phyloP scores from a whole-genome alignment of 2,329 filamentous ascomycete species.

The Ampelomyces quisqualis region DNA sequence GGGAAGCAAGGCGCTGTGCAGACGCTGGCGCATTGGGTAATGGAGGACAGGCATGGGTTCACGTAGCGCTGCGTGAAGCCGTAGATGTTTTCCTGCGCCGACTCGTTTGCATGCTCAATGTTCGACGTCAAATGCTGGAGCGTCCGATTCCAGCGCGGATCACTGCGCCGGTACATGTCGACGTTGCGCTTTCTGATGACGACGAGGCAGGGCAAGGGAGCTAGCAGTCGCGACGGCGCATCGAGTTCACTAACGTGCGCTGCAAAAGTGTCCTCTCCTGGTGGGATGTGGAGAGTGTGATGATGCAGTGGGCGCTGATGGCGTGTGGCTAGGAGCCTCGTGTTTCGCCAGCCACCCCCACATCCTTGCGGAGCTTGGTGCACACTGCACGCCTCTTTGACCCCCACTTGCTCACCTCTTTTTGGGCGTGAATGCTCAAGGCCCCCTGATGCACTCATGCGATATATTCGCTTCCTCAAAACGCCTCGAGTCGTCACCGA shows the following conservation, averaged over 20 bases:
- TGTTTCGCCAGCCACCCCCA: constrained; percentile 16
- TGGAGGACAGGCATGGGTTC: constrained; percentile 70
- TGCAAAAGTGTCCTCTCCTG: constrained; percentile 5
- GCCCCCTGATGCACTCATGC: constrained; percentile 26
- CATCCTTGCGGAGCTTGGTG: too few species aligned
- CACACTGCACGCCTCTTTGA: constrained; percentile 4
- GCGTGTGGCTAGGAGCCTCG: constrained; percentile 9
- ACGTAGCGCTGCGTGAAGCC: constrained; percentile 84
- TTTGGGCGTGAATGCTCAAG: neutral
- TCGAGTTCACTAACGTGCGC: constrained; percentile 15
- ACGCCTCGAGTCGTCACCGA: constrained; percentile 53
- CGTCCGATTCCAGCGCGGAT: constrained; percentile 87
- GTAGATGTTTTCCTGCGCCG: constrained; percentile 88
- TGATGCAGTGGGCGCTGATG: constrained; percentile 10
- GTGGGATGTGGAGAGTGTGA: constrained; percentile 4
- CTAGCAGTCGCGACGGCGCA: constrained; percentile 23
- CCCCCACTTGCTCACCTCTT: constrained; percentile 6
- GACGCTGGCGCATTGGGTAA: constrained; percentile 64
- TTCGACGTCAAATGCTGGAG: constrained; percentile 92
- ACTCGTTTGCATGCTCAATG: constrained; percentile 85
- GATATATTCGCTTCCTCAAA: constrained; percentile 70
- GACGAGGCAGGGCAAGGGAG: constrained; percentile 11
- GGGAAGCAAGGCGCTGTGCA: constrained; percentile 74
- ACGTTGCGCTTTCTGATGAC: constrained; percentile 4
- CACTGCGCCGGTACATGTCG: constrained; percentile 62